phyloP scores from a whole-genome alignment of 129 eudicot genomes.

The Helianthus annuus region HanXRQr2.0-SUNRISE NC_035445.2:133358665-133359164 shows the following conservation, averaged over 20 bases:
- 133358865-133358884: conserved; percentile 90
- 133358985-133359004: neutral
- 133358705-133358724: conserved; percentile 78
- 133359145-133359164: conserved; percentile 10
- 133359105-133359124: neutral
- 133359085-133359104: neutral
- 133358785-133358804: conserved; percentile 89
- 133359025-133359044: neutral
- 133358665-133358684: conserved; percentile 83
- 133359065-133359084: neutral
- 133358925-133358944: too few species aligned
- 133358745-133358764: conserved; percentile 98
- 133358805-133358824: conserved; percentile 95
- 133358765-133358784: conserved; percentile 80
- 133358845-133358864: conserved; percentile 77
- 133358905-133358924: neutral
- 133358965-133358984: neutral
- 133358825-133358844: conserved; percentile 90
- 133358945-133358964: neutral
- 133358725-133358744: conserved; percentile 85
- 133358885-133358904: conserved; percentile 13
- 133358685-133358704: conserved; percentile 93
- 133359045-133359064: neutral
- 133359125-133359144: neutral
- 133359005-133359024: neutral